These are phyloP conservation scores for Parmelia sp. DNA, from an alignment of 495 filamentous ascomycete genomes.

Conservation along the genomic window DNA sequence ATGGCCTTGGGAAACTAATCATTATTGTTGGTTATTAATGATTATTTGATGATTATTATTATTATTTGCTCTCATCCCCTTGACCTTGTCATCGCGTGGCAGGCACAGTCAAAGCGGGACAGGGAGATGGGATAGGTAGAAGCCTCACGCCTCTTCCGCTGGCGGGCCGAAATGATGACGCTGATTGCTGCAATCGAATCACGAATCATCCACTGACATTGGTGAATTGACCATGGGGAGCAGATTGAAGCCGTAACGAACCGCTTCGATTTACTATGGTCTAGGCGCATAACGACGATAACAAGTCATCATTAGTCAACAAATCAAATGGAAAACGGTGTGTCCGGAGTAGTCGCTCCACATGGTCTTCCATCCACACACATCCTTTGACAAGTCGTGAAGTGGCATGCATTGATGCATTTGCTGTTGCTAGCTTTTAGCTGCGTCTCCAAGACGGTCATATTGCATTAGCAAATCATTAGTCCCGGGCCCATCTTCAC, in stretches of 20 bases:
- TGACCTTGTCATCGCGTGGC: neutral
- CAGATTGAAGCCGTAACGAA: no score
- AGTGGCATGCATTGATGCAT: neutral
- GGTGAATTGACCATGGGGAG: no score
- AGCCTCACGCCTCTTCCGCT: neutral
- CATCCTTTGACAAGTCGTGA: neutral
- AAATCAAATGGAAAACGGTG: neutral
- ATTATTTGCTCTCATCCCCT: neutral
- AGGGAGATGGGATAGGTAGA: neutral
- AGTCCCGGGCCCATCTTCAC: neutral
- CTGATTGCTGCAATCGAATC: no score
- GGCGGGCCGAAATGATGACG: neutral
- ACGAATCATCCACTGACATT: no score
- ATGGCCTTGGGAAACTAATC: no score
- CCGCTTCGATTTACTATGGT: no score
- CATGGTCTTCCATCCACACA: no score
- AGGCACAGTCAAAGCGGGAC: slow-evolving; percentile 2
- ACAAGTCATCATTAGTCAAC: no score
- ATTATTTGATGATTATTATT: neutral
- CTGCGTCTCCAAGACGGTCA: neutral
- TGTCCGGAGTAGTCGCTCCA: no score
- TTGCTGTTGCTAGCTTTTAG: slow-evolving; percentile 2
- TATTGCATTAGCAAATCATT: neutral
- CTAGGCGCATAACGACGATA: no score
- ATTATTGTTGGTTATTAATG: no score